Evolutionary conservation across 495 filamentous ascomycete genomes (phyloP), one percentile per base, ranked within the genome.

Genomic region (Daldinia caldariorum): DNA sequence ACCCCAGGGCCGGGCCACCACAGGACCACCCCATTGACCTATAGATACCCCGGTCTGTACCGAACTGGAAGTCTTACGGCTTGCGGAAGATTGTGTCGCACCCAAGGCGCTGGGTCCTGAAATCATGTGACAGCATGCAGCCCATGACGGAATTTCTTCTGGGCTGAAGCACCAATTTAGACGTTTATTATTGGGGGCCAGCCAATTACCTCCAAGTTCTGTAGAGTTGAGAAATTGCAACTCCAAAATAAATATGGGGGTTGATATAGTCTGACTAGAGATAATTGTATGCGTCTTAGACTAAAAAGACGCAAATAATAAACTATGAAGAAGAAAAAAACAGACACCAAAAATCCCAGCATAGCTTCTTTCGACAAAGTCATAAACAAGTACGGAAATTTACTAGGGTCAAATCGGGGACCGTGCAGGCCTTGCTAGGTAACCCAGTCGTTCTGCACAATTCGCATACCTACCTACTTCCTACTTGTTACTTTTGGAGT

Each of bases 121-220:
- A 50, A 77, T 77, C 75, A 77, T 75, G 73, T 77, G 75, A 77
- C 70, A 41, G 57, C 38, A 32, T 35, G 54, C 26, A 59, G 60
- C 62, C 62, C 62, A 64, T 63, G 61, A 59, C 66, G 63, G 66
- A 73, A 53, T 35, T 58, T 63, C 41, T 47, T 16, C n/a, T 51
- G 13, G n/a, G 34, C 49, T 41, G 43, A 43, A 58, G 41, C 66
- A 62, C 62, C 71, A 49, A 56, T 49, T 56, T 60, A 16, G 41
- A 26, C 41, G 37, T 58, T 59, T 20, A 29, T 55, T 62, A 59
- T 69, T 47, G 18, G 43, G 43, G 63, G 59, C 65, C 61, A 50
- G 29, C 12, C 63, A 70, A 68, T 74, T 72, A 65, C 50, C 54
- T 57, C 55, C 38, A 51, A 54, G 65, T 37, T 67, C n/a, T 50